Base-by-base conservation (phyloP, 2,329 filamentous ascomycete species). In the Scortechinia acanthostroma region DNA sequence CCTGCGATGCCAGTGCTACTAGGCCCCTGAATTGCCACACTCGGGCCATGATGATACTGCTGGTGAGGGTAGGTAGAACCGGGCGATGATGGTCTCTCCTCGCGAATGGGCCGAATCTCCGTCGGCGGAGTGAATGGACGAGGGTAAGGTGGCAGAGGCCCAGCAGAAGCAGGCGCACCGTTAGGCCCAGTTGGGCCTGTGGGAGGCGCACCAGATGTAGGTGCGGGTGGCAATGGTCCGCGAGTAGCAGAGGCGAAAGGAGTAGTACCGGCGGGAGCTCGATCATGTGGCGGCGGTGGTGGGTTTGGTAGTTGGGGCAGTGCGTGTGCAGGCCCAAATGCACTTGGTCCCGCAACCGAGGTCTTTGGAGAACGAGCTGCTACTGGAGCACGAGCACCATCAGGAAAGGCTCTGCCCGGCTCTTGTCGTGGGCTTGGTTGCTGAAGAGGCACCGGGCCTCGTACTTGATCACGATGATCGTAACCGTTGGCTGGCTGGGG, bases 1-100 rank as follows among this genome's bases (percentile, higher is more conserved):
- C 76, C 75, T 23, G 84, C 83, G 56, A 88, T 86, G 43, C 77
- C 75, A 10, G 6, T 10, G 35, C 17, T 40, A 19, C 35, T 17
- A 6, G 10, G 10, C 17, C 13, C 10, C 6, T 13, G 35, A 19
- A 19, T 10, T 30, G 25, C 25, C 10, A 30, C 25, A 30, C 25
- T n/a, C 42, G 87, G 84, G 53, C 85, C 73, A 58, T 88, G 67
- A 62, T 22, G 51, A 15, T 72, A 66, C 51, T 84, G 86, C 50
- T 88, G 87, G 55, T 91, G 88, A 3, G 86, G 83, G 57, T 93
- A 95, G 4, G 80, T 82, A 30, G 88, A 86, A 57, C 90, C 91
- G 48, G 91, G 91, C n/a, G 91, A 96, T n/a, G 88, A 80, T 65
- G 91, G 86, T 48, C 87, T 82, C 58, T 85, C 88, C 52, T 95